Base-by-base conservation (phyloP, 768 basidiomycete species). In the Termitomyces sp. region DNA sequence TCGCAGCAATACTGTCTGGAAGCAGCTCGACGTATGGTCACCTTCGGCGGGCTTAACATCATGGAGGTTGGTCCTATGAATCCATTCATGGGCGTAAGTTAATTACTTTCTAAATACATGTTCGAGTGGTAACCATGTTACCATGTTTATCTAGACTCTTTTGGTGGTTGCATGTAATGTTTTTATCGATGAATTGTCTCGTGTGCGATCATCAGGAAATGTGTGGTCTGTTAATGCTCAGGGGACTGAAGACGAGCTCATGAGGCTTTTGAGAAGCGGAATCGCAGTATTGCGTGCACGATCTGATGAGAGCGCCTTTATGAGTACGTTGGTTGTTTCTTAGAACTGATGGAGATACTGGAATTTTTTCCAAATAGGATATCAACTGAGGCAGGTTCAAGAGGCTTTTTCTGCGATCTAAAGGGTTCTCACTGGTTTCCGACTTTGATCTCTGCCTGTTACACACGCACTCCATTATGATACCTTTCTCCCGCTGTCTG, bases 31-130 rank as follows among this genome's bases (percentile, higher is more conserved):
- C 76, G 75, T 53, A 75, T 81, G 64, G 71, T 81, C 31, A 66
- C 68, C 48, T 73, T 74, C 57, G 76, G 72, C 8, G 73, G 75
- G 45, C 64, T 75, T 24, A 74, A 75, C 58, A 67, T 77, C 15
- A 72, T 70, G 36, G 75, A 76, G 44, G 58, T 79, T 12, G 76
- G 75, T 2, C 68, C 70, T 60, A 68, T 81, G 30, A 81, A 78
- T 65, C 78, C 81, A 15, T 78, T 83, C 27, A 76, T 81, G 75
- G 79, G 77, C n/a, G 81, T 82, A 68, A 68, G 80, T 75, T 33
- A 20, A 7, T n/a, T n/a, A 11, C 11, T 42, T 24, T n/a, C 39
- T 9, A 4, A 11, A 11, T 30, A 7, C 42, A 18, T 54, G 30
- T 66, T 46, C 45, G 34, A 42, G 33, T 47, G 6, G 6, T 56